Conservation (phyloP, 345 rosid genomes). For the Eucalyptus viminalis region DNA sequence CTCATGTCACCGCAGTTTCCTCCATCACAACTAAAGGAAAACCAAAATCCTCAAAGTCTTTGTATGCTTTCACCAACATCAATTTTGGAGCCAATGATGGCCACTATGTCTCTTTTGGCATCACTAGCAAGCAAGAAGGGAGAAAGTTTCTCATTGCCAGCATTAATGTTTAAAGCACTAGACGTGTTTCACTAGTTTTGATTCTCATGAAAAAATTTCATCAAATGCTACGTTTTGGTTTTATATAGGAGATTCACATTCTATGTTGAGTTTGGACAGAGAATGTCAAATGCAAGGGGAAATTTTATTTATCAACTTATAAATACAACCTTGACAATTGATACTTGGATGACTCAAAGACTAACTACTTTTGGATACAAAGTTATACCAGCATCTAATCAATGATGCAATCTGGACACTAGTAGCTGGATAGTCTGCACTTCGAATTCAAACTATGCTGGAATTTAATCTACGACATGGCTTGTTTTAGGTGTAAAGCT, state of each 20-base stretch:
- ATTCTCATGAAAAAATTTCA: not conserved
- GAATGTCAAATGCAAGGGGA: too few species aligned
- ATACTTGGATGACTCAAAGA: too few species aligned
- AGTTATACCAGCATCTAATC: too few species aligned
- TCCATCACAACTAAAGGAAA: not conserved
- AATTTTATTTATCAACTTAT: too few species aligned
- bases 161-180: slow-evolving; percentile 7
- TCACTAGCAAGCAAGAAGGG: not conserved
- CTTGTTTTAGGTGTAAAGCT: too few species aligned
- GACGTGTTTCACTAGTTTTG: slow-evolving; percentile 28
- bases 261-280: not conserved
- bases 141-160: not conserved
- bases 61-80: not conserved
- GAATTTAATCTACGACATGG: too few species aligned
- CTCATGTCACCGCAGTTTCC: not conserved
- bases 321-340: too few species aligned
- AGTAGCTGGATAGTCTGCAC: too few species aligned
- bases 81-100: not conserved
- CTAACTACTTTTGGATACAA: too few species aligned
- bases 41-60: not conserved
- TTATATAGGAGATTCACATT: not conserved
- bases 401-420: too few species aligned
- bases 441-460: too few species aligned
- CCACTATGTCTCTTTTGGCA: not conserved
- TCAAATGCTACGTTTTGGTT: too few species aligned